These are phyloP conservation scores for Gentiana dahurica DNA, from an alignment of 257 asterid genomes.

Conservation along the genomic window DNA sequence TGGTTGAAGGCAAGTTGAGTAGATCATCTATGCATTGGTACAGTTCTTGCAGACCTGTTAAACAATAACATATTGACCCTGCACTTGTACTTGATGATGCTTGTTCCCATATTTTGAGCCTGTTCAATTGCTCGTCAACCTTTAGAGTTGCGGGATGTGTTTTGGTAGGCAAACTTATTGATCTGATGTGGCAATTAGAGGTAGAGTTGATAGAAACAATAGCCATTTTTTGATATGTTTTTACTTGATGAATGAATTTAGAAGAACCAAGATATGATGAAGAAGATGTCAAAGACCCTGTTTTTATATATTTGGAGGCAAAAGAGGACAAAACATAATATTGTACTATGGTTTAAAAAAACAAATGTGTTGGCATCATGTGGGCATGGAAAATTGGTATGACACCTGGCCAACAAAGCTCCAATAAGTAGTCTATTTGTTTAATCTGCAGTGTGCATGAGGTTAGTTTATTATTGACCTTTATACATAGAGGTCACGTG, in stretches of 20 bases:
- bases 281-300: too few species aligned
- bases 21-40: conserved; percentile 17
- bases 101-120: background rate
- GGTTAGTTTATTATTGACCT: too few species aligned
- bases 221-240: conserved; percentile 13
- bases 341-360: background rate
- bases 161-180: conserved; percentile 26
- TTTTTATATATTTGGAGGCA: too few species aligned
- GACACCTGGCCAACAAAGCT: conserved; percentile 9
- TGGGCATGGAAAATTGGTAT: conserved; percentile 3
- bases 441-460: conserved; percentile 2
- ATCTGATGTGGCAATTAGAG: conserved; percentile 7
- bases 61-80: conserved; percentile 7
- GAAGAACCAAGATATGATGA: too few species aligned
- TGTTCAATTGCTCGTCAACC: conserved; percentile 19
- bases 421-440: conserved; percentile 1
- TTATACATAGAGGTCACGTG: too few species aligned
- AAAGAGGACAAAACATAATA: too few species aligned
- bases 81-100: background rate
- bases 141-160: conserved; percentile 24
- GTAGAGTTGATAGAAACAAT: conserved; percentile 16
- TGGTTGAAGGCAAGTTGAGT: conserved; percentile 19
- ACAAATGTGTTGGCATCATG: conserved; percentile 15
- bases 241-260: background rate
- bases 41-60: conserved; percentile 15